Evolutionary conservation across 768 basidiomycete species (phyloP), one percentile per base, ranked within the genome.

Genomic region (Psilocybe azurescens): DNA sequence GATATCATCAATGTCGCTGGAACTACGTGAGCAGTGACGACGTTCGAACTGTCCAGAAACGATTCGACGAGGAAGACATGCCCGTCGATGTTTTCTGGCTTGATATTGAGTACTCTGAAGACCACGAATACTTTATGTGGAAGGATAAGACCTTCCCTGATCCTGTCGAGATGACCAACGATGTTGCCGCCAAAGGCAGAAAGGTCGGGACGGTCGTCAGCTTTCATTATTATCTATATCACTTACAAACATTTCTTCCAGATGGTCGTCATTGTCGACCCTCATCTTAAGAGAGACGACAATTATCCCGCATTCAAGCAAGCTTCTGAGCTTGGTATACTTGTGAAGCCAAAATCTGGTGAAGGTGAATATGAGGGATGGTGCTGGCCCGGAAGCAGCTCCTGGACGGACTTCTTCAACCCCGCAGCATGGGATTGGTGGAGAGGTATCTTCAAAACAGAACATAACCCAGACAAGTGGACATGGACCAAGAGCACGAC

Each of bases 231-330:
- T 2, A 14, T 16, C 53, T 38, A 53, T 56, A 36, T 41, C 5
- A 13, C 4, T 29, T 8, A n/a, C n/a, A 16, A 38, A 8, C 39
- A 14, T 44, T 8, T n/a, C n/a, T 55, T 18, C 9, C 68, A 98
- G 94, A 97, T 99, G 93, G 96, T 99, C 33, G 91, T 96, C 36
- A 99, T 99, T 69, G 79, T 99, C 50, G 97, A 99, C 69, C 97
- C 97, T 49, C 97, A 99, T 76, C 77, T 98, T 71, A 99, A 99
- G 78, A 92, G 93, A 49, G 81, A 84, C 1, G 77, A 85, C 4
- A 74, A 84, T 53, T 96, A 95, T 73, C 91, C 95, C 1, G 90
- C 90, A 11, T 99, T 93, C 79, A 82, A 90, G 64, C 83, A 91
- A 68, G 94, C 97, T 0, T 87, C 88, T 20, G 93, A 97, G 3